Percentiles rank a stretch among this genome's conserved stretches.
These are phyloP conservation scores for Exophiala viscosa DNA, from an alignment of 2,329 filamentous ascomycete genomes.

Conservation along the genomic window DNA sequence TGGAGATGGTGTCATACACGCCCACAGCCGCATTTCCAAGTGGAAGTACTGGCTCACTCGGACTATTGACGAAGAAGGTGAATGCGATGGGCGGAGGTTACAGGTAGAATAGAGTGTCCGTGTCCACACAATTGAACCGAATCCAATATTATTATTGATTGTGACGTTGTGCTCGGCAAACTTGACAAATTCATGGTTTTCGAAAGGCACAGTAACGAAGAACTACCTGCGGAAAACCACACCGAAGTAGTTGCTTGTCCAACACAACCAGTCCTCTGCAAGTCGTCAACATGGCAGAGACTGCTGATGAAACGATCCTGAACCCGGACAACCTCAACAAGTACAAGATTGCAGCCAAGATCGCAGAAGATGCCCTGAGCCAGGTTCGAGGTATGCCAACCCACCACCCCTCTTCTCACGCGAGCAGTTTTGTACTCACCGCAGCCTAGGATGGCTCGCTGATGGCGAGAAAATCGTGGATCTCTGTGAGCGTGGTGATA, in stretches of 20 bases:
- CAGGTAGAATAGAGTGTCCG: no score
- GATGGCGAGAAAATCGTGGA: conserved; percentile 89
- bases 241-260: background rate
- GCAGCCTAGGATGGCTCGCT: conserved; percentile 58
- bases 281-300: conserved; percentile 16
- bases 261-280: background rate
- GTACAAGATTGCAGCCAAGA: conserved; percentile 93
- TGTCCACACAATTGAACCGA: no score
- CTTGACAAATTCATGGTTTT: no score
- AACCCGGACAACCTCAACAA: conserved; percentile 96
- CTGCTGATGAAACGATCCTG: conserved; percentile 58
- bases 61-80: no score
- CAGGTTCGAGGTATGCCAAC: conserved; percentile 61
- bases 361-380: conserved; percentile 92
- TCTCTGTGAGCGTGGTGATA: conserved; percentile 93
- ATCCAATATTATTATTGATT: no score
- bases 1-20: background rate
- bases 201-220: background rate
- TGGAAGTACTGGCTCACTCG: no score
- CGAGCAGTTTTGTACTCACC: conserved; percentile 7
- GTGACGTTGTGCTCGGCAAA: no score
- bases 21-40: background rate
- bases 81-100: no score
- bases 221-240: background rate
- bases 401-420: conserved; percentile 10